Conservation (phyloP, 1,284 basidiomycete species). For the Neonothopanus nambi region DNA sequence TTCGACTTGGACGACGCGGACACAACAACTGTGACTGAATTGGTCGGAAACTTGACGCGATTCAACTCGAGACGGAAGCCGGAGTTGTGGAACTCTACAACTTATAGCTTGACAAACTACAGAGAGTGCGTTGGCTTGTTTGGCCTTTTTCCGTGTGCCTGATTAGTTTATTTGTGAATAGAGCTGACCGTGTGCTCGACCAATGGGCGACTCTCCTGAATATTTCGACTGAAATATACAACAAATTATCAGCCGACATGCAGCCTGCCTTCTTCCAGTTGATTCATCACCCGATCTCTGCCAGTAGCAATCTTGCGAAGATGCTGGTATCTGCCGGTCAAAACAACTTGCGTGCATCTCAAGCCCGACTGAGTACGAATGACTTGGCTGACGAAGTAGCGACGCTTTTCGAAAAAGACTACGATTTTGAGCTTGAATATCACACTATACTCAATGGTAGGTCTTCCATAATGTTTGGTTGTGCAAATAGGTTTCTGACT, state of each 20-base stretch:
- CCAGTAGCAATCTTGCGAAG: constrained; percentile 54
- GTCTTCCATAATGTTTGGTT: constrained; percentile 15
- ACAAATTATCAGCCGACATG: constrained; percentile 42
- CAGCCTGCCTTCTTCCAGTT: constrained; percentile 69
- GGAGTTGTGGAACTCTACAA: constrained; percentile 63
- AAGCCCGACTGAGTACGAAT: constrained; percentile 65
- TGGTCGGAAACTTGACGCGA: constrained; percentile 60
- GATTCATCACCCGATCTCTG: constrained; percentile 62
- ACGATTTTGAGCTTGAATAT: constrained; percentile 58
- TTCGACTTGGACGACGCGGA: constrained; percentile 49
- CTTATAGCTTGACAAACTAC: constrained; percentile 64
- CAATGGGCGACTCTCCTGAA: constrained; percentile 49
- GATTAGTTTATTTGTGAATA: constrained; percentile 3
- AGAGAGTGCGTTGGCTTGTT: constrained; percentile 53
- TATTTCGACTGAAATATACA: constrained; percentile 57
- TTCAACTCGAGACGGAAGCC: constrained; percentile 68
- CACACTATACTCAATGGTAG: constrained; percentile 56
- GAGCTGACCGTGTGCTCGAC: constrained; percentile 52
- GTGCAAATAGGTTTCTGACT: neutral
- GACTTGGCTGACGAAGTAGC: constrained; percentile 53
- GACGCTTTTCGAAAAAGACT: constrained; percentile 59
- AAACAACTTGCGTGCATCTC: constrained; percentile 64
- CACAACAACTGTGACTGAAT: constrained; percentile 44
- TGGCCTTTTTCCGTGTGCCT: neutral
- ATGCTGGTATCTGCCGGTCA: constrained; percentile 59